Base-by-base conservation (phyloP, 371 early-diverging fungal genomes). In the Saksenaea vasiformis region DNA sequence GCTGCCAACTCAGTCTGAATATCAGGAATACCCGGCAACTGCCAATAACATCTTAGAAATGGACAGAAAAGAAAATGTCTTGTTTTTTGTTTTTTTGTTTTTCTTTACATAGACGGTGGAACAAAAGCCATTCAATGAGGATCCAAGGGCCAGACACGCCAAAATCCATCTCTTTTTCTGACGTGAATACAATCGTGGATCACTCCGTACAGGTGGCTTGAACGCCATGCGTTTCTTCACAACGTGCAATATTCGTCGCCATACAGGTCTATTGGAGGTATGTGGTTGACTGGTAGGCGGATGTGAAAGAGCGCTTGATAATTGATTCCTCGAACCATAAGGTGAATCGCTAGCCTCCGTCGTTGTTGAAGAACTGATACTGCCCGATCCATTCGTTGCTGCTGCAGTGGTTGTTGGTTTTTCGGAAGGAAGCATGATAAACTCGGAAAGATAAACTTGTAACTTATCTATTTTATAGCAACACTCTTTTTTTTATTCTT, bases 1-100 rank as follows among this genome's bases (percentile, higher is more conserved):
- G 83, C 78, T 9, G 70, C 43, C 11, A 85, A 70, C 4, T 82
- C 80, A 14, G 62, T 14, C 10, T 66, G 71, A 56, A 85, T 79
- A 55, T 71, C 69, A 13, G 78, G 78, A 2, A 83, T 60, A 5
- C 83, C 83, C 5, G 74, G 74, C 37, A 73, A 65, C 70, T 73
- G 58, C 17, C 9, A 47, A 17, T 1, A n/a, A 47, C 10, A 47
- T 31, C 31, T 31, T 31, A 31, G 31, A 31, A 31, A 31, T 7
- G n/a, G n/a, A n/a, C n/a, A 1, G 19, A 44, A 43, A 44, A 44
- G 1, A 17, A 44, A n/a, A 7, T n/a, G 44, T 22, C n/a, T n/a
- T 31, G 0, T 27, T 31, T n/a, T 39, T 19, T 38, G 22, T 44
- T 59, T 59, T 26, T 43, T 26, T 59, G 38, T 38, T n/a, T 17